Evolutionary conservation across 805 yeast species (phyloP).

Genomic region (Kazachstania viticola): DNA sequence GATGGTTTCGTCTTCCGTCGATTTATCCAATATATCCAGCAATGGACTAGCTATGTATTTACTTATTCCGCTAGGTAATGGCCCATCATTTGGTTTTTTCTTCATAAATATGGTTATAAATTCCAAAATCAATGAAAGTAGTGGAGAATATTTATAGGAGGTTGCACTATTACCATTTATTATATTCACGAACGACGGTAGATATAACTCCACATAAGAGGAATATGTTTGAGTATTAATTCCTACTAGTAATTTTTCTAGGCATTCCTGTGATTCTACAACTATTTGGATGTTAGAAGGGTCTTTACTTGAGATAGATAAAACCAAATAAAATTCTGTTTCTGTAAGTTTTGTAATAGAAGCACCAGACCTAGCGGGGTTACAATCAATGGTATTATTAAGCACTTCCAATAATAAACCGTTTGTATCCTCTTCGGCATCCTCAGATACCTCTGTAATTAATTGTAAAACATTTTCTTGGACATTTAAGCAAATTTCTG

Average conservation of each 20-base stretch:
- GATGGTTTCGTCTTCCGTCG: conserved; percentile 66
- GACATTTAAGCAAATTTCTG: conserved; percentile 8
- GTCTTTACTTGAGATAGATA: conserved; percentile 58
- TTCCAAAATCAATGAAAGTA: conserved; percentile 30
- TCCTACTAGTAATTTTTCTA: conserved; percentile 44
- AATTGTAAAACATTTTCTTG: conserved; percentile 25
- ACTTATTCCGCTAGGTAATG: conserved; percentile 18
- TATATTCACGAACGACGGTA: conserved; percentile 39
- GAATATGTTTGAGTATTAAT: conserved; percentile 36
- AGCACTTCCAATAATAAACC: conserved; percentile 61
- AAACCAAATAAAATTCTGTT: conserved; percentile 40
- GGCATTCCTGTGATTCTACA: conserved; percentile 56
- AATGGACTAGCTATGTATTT: conserved; percentile 19
- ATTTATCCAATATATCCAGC: conserved; percentile 20
- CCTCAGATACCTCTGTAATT: conserved; percentile 38
- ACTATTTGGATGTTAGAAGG: conserved; percentile 63
- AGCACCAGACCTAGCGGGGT: conserved; percentile 19
- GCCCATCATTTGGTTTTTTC: conserved; percentile 18
- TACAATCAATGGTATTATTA: conserved; percentile 36
- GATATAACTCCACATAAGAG: conserved; percentile 36
- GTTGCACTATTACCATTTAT: conserved; percentile 16
- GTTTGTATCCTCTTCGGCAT: conserved; percentile 72
- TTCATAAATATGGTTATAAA: conserved; percentile 21
- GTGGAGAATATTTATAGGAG: conserved; percentile 41
- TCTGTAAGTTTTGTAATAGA: conserved; percentile 13